Conservation (phyloP, 345 rosid species). For the Citrus sp. region DNA sequence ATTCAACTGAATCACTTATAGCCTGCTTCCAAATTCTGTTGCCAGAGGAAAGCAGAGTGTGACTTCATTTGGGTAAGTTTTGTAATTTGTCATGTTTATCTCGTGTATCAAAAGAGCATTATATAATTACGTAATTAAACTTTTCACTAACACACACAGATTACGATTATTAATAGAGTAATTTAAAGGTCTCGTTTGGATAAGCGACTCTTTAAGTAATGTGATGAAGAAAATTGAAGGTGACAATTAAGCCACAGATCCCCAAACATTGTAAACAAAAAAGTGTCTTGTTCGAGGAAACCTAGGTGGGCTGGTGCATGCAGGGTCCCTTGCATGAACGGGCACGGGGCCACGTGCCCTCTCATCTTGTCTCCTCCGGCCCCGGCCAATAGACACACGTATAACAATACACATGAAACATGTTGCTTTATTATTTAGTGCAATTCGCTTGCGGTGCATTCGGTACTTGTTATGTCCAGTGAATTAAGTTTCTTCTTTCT, state of each 20-base stretch:
- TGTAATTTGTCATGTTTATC: background rate
- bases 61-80: background rate
- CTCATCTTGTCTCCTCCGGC: slow-evolving; percentile 3
- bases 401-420: slow-evolving; percentile 6
- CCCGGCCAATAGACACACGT: background rate
- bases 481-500: background rate
- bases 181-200: background rate
- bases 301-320: background rate
- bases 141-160: background rate
- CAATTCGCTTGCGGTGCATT: background rate
- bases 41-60: background rate
- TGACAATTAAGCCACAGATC: background rate
- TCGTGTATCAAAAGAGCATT: too few species aligned
- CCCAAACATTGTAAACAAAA: background rate
- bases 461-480: background rate
- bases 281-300: background rate
- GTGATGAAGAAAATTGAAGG: background rate
- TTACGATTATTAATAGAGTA: background rate
- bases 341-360: background rate
- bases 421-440: background rate
- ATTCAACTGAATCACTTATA: background rate
- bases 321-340: background rate
- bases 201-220: background rate
- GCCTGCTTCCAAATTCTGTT: background rate
- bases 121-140: background rate